Conservation (phyloP, 805 yeast species). For the Lachancea sp. region DNA sequence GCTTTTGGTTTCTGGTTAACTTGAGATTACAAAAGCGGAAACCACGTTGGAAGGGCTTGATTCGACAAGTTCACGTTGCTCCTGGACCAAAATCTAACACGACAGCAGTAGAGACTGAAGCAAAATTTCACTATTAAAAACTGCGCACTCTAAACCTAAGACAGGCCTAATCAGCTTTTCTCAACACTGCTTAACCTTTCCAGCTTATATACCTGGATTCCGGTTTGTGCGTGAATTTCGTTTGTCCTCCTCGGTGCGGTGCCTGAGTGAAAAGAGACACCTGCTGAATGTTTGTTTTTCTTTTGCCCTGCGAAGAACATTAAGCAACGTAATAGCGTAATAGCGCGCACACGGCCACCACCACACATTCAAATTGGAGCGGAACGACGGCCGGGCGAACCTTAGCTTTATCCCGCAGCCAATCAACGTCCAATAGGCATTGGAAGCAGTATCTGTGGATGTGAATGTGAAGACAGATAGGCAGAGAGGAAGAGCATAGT, state of each 20-base stretch:
- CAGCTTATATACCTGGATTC: conserved; percentile 1
- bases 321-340: no score
- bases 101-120: conserved; percentile 2
- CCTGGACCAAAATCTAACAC: conserved; percentile 7
- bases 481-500: no score
- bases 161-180: background rate
- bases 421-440: background rate
- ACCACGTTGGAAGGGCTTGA: no score
- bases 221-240: conserved; percentile 1
- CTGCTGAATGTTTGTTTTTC: conserved; percentile 2
- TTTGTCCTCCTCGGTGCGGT: background rate
- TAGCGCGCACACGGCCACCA: no score
- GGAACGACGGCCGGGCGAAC: conserved; percentile 5
- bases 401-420: conserved; percentile 1
- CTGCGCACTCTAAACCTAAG: background rate
- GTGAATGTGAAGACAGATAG: no score
- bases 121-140: background rate
- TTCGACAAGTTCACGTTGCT: conserved; percentile 1
- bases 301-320: conserved; percentile 5
- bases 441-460: background rate
- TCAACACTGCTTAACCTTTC: background rate
- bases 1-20: conserved; percentile 2
- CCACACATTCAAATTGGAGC: background rate
- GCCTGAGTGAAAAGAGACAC: no score
- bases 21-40: background rate